Percentiles rank a stretch among this genome's conserved stretches.
phyloP scores from a whole-genome alignment of 2,329 filamentous ascomycete species.

The Teratosphaeria epicoccoides region DNA sequence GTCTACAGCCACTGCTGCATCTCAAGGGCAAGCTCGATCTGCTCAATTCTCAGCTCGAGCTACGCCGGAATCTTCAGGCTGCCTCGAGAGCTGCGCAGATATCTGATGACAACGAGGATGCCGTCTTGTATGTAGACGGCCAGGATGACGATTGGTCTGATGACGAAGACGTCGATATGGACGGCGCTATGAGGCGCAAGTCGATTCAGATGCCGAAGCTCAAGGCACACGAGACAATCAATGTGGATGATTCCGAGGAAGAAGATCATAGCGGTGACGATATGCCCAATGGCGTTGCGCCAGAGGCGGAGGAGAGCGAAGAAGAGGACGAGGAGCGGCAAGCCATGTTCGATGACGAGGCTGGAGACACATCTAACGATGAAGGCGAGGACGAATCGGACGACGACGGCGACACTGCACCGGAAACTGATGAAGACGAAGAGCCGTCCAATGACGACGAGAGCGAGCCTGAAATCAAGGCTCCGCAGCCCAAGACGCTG shows the following conservation, averaged over 20 bases:
- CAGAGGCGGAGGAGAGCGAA: slow-evolving; percentile 29
- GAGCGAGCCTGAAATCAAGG: slow-evolving; percentile 11
- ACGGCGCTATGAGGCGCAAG: not conserved
- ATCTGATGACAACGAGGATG: slow-evolving; percentile 40
- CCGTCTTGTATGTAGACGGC: slow-evolving; percentile 78
- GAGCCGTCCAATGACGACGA: slow-evolving; percentile 7
- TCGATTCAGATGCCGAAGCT: not conserved
- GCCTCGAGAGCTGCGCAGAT: not conserved
- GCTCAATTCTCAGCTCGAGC: slow-evolving; percentile 77
- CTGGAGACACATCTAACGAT: slow-evolving; percentile 10
- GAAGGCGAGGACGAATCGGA: slow-evolving; percentile 13
- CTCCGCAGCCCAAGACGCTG: slow-evolving; percentile 10
- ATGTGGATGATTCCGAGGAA: slow-evolving; percentile 7
- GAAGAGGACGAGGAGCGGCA: slow-evolving; percentile 30
- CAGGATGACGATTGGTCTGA: slow-evolving; percentile 52
- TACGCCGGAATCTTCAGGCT: slow-evolving; percentile 53
- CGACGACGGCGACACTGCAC: slow-evolving; percentile 6
- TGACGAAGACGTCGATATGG: slow-evolving; percentile 3
- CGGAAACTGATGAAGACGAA: slow-evolving; percentile 5
- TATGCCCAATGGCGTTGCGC: slow-evolving; percentile 10
- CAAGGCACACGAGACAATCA: slow-evolving; percentile 1
- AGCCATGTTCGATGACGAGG: slow-evolving; percentile 11
- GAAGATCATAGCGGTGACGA: slow-evolving; percentile 7
- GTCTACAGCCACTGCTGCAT: slow-evolving; percentile 69
- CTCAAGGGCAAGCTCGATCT: slow-evolving; percentile 95